These are phyloP conservation scores for Pyrenula massariospora DNA, from an alignment of 495 filamentous ascomycete genomes.

Conservation along the genomic window DNA sequence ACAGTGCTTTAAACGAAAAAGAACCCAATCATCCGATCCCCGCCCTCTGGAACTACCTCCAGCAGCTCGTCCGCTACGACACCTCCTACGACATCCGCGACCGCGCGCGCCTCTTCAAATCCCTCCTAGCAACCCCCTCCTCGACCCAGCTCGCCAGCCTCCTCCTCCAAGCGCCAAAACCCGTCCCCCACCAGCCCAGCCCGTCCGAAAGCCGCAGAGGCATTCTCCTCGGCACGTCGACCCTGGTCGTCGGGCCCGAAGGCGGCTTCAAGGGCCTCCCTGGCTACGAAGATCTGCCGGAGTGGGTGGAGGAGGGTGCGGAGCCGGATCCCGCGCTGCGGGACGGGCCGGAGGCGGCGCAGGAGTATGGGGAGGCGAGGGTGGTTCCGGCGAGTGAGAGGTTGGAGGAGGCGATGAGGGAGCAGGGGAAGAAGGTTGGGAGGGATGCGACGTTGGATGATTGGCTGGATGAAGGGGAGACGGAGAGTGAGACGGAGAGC, in stretches of 20 bases:
- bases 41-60: constrained; percentile 71
- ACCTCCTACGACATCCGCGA: constrained; percentile 91
- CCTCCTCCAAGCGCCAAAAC: constrained; percentile 86
- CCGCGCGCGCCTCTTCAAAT: constrained; percentile 75
- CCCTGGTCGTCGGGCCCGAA: constrained; percentile 69
- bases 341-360: constrained; percentile 27
- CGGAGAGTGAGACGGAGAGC: constrained; percentile 33
- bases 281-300: constrained; percentile 68
- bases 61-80: constrained; percentile 81
- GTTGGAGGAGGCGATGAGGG: constrained; percentile 44
- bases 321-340: constrained; percentile 72
- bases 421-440: constrained; percentile 19
- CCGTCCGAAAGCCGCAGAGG: constrained; percentile 70
- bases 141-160: constrained; percentile 78
- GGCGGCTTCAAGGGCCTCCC: constrained; percentile 55
- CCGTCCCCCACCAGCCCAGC: constrained; percentile 74
- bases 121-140: constrained; percentile 60
- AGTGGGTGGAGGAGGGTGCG: constrained; percentile 70
- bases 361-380: constrained; percentile 11
- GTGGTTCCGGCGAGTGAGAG: constrained; percentile 49
- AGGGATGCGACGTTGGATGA: constrained; percentile 12
- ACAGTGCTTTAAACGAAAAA: constrained; percentile 14
- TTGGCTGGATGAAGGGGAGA: constrained; percentile 29
- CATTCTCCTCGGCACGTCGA: constrained; percentile 69
- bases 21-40: constrained; percentile 56